Evolutionary conservation across 2,329 filamentous ascomycete species (phyloP).

Genomic region (Lecanoromycetidae sp.): DNA sequence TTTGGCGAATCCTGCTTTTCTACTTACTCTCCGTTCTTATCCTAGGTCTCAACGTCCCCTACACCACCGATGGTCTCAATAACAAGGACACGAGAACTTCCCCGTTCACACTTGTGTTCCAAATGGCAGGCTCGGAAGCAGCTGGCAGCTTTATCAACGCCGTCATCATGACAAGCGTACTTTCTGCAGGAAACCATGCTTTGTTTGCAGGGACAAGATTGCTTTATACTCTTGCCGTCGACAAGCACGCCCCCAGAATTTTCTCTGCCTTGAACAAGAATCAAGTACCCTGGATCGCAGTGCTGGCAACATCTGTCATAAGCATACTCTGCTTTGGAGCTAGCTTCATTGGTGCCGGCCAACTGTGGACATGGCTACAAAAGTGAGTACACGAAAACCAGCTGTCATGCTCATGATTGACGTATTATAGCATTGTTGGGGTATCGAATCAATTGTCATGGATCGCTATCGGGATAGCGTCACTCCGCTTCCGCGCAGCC

Average conservation of each 20-base stretch:
- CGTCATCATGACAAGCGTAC: conserved; percentile 47
- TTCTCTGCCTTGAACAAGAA: conserved; percentile 41
- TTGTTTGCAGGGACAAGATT: conserved; percentile 46
- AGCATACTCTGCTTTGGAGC: conserved; percentile 52
- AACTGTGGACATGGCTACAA: conserved; percentile 55
- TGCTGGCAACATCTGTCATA: conserved; percentile 42
- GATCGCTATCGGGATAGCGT: conserved; percentile 52
- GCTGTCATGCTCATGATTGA: not conserved
- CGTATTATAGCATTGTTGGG: conserved; percentile 39
- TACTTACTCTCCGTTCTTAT: conserved; percentile 41
- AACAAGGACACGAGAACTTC: conserved; percentile 36
- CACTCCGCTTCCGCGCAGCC: conserved; percentile 51
- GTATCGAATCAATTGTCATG: conserved; percentile 57
- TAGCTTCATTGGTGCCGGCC: conserved; percentile 52
- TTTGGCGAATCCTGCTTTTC: conserved; percentile 50
- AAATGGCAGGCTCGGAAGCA: conserved; percentile 42
- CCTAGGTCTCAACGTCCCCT: conserved; percentile 49
- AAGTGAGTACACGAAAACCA: conserved; percentile 33
- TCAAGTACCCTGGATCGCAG: conserved; percentile 42
- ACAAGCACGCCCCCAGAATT: conserved; percentile 44
- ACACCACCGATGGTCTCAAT: conserved; percentile 38
- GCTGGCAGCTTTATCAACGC: conserved; percentile 50
- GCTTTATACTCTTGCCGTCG: conserved; percentile 45
- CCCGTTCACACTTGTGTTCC: conserved; percentile 51
- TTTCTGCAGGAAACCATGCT: conserved; percentile 48